Evolutionary conservation across 2,329 filamentous ascomycete species (phyloP), one percentile per base, ranked within the genome.

Genomic region (Hawksworthiomyces lignivorus): DNA sequence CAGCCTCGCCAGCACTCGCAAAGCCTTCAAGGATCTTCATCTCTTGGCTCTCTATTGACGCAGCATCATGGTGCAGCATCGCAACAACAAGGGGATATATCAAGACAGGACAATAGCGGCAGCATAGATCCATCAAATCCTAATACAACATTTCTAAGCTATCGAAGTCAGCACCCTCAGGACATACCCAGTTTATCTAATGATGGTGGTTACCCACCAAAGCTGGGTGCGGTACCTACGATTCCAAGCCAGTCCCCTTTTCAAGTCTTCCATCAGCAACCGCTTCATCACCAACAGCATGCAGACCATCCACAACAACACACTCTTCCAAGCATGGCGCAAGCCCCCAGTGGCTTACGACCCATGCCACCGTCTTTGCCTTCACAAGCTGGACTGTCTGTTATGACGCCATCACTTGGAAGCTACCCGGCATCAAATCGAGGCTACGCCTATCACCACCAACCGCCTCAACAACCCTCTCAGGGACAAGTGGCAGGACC

Each of bases 231-330:
- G n/a, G 17, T 31, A 20, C 33, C 26, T 17, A 26, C 24, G 2
- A n/a, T 39, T 15, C 29, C 27, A 3, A 27, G 31, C 29, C 41
- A 37, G 12, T 44, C 47, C 2, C 8, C 38, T 11, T 47, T 47
- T 7, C 44, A 40, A 10, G 11, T 47, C 29, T 48, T 36, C 22
- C 33, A 28, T 14, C 39, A 35, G 18, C 39, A 40, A 18, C 35
- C 30, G 7, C 36, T 30, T 19, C 34, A 27, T 24, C 37, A 32
- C 22, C 45, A 44, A n/a, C 43, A 44, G 7, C 41, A 39, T 2
- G 17, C 24, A 8, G 29, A 37, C 12, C 33, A 36, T 26, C 24
- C 24, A 26, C n/a, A n/a, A 8, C 24, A 26, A 26, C 24, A 8
- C 8, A 26, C 24, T 8, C 24, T n/a, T 18, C n/a, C 39, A 29